Evolutionary conservation across 2,329 filamentous ascomycete species (phyloP).

Genomic region (Stromatinia cepivora): DNA sequence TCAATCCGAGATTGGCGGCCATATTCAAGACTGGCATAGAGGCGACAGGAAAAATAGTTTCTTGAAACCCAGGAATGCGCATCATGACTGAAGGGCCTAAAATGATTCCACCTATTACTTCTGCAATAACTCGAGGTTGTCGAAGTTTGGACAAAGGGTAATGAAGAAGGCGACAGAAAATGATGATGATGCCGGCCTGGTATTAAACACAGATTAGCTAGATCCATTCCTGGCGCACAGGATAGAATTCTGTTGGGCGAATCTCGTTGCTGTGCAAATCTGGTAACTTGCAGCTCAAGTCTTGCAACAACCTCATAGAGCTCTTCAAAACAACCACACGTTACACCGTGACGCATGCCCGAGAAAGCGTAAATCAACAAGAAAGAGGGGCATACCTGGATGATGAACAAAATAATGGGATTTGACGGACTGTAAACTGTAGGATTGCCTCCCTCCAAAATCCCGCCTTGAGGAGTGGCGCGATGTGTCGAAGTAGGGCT

Average conservation of each 20-base stretch:
- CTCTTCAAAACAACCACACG: not conserved
- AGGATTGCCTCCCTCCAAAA: slow-evolving; percentile 64
- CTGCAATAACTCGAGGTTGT: slow-evolving; percentile 80
- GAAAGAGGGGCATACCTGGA: slow-evolving; percentile 53
- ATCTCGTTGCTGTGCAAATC: not conserved
- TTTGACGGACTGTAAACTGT: slow-evolving; percentile 61
- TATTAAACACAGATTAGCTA: slow-evolving; percentile 6
- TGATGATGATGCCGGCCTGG: slow-evolving; percentile 70
- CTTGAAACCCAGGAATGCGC: slow-evolving; percentile 75
- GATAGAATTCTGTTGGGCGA: not conserved
- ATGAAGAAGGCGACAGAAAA: slow-evolving; percentile 72
- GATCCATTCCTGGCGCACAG: not conserved
- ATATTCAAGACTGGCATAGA: slow-evolving; percentile 76
- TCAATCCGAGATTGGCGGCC: slow-evolving; percentile 79
- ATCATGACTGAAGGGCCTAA: slow-evolving; percentile 88
- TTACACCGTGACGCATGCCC: not conserved
- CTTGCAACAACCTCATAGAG: not conserved
- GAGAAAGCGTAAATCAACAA: not conserved
- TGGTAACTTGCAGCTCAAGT: not conserved
- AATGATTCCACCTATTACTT: slow-evolving; percentile 81
- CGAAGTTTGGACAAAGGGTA: slow-evolving; percentile 75
- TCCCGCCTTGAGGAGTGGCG: slow-evolving; percentile 55
- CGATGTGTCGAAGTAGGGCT: slow-evolving; percentile 28
- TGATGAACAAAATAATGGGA: slow-evolving; percentile 68
- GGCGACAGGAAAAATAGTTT: slow-evolving; percentile 71